Evolutionary conservation across 2,329 filamentous ascomycete genomes (phyloP), one percentile per base, ranked within the genome.

Genomic region (Hymenoscyphus scutula): DNA sequence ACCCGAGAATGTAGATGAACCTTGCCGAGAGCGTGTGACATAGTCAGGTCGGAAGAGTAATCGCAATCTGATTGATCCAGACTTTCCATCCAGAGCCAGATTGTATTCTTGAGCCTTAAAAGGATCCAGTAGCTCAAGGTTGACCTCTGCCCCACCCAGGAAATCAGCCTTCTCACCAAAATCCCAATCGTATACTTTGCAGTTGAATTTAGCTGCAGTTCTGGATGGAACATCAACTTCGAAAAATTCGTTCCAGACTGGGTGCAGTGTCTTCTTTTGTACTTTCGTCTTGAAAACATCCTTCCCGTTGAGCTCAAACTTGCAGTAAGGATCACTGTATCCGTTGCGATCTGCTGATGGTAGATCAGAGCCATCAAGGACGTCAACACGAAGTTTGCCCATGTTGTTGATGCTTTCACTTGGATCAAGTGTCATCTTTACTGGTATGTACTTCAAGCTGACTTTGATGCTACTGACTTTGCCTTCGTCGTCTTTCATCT

Each of bases 361-460:
- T n/a, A 99, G 84, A 64, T 97, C 89, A 8, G 85, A 80, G 19
- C 89, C 95, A 75, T 97, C 92, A 41, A 98, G 80, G 19, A 99
- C 84, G 71, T 98, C 92, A n/a, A 99, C 91, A 23, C 93, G 90
- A 25, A 99, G 87, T 63, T 88, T 93, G 64, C 95, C 95, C 86
- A 97, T 96, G 77, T 99, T 99, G 84, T 97, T 98, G 82, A 99
- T 97, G 73, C 92, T 97, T 77, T 99, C 95, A 71, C 88, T 92
- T 0, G 95, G 90, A 72, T 99, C 92, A 56, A 99, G 89, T 62
- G 87, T 81, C 95, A 99, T 99, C 79, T 91, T 87, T 64, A 98
- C 88, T 0, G 95, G 95, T 27, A 99, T 87, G 74, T 97, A 99
- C 77, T 96, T 96, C 72, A 97, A 84, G 78, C 90, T 96, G 73